Evolutionary conservation across 106 monocot species (phyloP).

Genomic region (Dactylorhiza incarnata): DNA sequence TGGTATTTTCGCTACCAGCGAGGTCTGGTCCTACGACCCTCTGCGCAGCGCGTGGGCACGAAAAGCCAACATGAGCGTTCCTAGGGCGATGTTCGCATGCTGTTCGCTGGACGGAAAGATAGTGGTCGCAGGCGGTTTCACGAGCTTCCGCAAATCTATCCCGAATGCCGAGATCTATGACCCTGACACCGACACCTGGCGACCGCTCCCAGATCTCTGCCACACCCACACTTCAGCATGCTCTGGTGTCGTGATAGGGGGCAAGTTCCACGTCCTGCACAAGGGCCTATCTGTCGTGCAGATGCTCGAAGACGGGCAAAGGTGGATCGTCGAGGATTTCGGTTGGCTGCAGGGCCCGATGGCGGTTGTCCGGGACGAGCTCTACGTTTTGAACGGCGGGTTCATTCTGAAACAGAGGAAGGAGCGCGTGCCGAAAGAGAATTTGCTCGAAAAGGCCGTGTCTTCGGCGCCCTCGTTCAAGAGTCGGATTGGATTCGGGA

Average conservation of each 20-base stretch:
- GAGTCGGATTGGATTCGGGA: constrained; percentile 84
- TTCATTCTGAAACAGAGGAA: constrained; percentile 50
- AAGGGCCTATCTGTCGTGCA: constrained; percentile 83
- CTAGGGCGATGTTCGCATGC: constrained; percentile 90
- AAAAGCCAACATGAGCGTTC: constrained; percentile 62
- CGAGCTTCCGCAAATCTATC: constrained; percentile 67
- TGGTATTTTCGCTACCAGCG: constrained; percentile 78
- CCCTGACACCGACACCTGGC: constrained; percentile 55
- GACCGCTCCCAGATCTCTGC: constrained; percentile 65
- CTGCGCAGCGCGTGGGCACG: constrained; percentile 37
- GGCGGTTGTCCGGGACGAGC: constrained; percentile 58
- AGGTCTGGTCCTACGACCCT: constrained; percentile 93
- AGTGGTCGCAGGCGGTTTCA: constrained; percentile 88
- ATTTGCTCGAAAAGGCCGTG: constrained; percentile 27
- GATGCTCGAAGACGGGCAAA: constrained; percentile 47
- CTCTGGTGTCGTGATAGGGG: constrained; percentile 57
- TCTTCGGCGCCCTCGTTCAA: constrained; percentile 64
- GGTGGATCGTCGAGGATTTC: constrained; percentile 63
- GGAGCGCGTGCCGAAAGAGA: background rate
- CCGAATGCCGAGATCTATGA: constrained; percentile 87
- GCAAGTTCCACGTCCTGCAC: constrained; percentile 88
- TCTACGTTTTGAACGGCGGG: constrained; percentile 67
- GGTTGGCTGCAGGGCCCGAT: constrained; percentile 87
- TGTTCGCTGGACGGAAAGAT: constrained; percentile 75
- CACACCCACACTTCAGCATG: constrained; percentile 78